Percentiles rank a stretch among this genome's conserved stretches.
These are phyloP conservation scores for Xerocomus cyaneibrunnescens DNA, from an alignment of 1,284 basidiomycete species.

Conservation along the genomic window DNA sequence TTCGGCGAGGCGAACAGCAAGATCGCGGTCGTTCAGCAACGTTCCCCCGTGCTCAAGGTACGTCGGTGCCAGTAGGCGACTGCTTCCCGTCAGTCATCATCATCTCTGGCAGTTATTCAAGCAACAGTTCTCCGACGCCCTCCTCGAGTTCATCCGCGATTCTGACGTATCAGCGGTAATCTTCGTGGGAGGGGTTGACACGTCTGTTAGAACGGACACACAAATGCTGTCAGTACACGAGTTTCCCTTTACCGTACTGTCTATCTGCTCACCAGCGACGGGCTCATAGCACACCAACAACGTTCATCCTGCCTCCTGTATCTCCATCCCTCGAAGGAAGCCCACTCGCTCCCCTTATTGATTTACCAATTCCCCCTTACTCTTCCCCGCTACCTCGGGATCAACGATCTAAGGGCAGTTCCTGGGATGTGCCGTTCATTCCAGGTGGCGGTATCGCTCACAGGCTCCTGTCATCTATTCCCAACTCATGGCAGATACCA, in stretches of 20 bases:
- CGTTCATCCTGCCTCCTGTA: conserved; percentile 47
- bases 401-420: conserved; percentile 32
- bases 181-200: conserved; percentile 73
- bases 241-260: conserved; percentile 33
- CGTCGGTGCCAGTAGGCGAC: conserved; percentile 3
- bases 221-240: conserved; percentile 65
- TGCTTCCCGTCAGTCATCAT: conserved; percentile 3
- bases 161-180: conserved; percentile 53
- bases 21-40: conserved; percentile 67
- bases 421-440: conserved; percentile 53
- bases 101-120: conserved; percentile 54
- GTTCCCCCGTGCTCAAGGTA: conserved; percentile 75
- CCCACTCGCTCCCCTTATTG: conserved; percentile 41
- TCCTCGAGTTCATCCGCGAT: conserved; percentile 54
- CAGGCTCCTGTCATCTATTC: conserved; percentile 58
- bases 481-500: conserved; percentile 56
- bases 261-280: conserved; percentile 27
- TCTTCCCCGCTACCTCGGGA: conserved; percentile 44
- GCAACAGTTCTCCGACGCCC: conserved; percentile 57
- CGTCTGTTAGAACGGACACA: conserved; percentile 67
- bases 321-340: conserved; percentile 40
- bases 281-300: conserved; percentile 53
- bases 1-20: conserved; percentile 53
- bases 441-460: conserved; percentile 75
- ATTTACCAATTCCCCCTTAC: conserved; percentile 51